Evolutionary conservation across 805 yeast genomes (phyloP).

Genomic region (Saccharomycopsis guyanensis): DNA sequence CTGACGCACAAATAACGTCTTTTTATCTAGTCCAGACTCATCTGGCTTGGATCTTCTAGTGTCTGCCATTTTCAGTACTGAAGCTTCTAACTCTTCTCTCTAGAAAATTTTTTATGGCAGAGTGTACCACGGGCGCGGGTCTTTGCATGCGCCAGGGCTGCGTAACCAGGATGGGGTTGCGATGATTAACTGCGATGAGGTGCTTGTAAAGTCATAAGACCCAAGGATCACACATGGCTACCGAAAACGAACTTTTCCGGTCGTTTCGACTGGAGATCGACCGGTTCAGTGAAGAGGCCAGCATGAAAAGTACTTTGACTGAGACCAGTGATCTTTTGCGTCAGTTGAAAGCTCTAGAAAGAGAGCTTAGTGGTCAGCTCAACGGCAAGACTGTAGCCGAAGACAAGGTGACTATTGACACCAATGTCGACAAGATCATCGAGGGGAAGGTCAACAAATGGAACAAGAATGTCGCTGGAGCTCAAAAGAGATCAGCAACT

Average conservation of each 20-base stretch:
- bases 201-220: neutral
- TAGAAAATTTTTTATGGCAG: neutral
- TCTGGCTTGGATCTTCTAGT: conserved; percentile 19
- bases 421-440: neutral
- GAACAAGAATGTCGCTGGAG: conserved; percentile 7
- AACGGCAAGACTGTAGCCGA: too few species aligned
- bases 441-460: conserved; percentile 3
- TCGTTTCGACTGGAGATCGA: neutral
- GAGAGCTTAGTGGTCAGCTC: neutral
- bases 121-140: neutral
- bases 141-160: neutral
- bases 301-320: conserved; percentile 1
- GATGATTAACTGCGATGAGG: neutral
- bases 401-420: neutral
- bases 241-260: neutral
- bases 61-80: neutral
- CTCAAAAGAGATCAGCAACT: conserved; percentile 12
- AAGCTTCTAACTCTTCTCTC: neutral
- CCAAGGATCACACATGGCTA: neutral
- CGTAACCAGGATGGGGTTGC: neutral
- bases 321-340: conserved; percentile 3
- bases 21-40: conserved; percentile 31
- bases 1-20: conserved; percentile 78
- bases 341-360: neutral
- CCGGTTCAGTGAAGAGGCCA: conserved; percentile 1